phyloP scores from a whole-genome alignment of 1,284 basidiomycete genomes.

The Cryptococcus deneoformans region DNA sequence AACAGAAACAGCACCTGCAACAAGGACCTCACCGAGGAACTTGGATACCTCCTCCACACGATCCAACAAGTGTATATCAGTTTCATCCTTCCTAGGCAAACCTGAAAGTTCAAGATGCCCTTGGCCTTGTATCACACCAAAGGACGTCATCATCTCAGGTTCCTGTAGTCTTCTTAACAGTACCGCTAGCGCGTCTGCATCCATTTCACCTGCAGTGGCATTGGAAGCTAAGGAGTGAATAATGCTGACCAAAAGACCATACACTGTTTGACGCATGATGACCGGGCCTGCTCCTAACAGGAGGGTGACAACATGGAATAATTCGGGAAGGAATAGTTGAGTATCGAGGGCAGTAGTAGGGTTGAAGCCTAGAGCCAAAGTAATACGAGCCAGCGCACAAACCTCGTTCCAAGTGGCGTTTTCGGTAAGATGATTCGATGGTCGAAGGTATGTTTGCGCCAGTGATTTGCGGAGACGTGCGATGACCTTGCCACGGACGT shows the following conservation, averaged over 20 bases:
- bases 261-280: slow-evolving; percentile 71
- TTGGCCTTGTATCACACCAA: slow-evolving; percentile 59
- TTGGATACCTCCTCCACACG: slow-evolving; percentile 64
- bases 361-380: slow-evolving; percentile 67
- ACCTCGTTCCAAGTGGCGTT: slow-evolving; percentile 82
- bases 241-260: slow-evolving; percentile 75
- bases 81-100: slow-evolving; percentile 42
- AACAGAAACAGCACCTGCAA: slow-evolving; percentile 62
- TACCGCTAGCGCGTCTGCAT: slow-evolving; percentile 36
- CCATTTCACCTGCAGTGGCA: slow-evolving; percentile 33
- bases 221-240: slow-evolving; percentile 61
- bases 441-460: slow-evolving; percentile 65
- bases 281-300: slow-evolving; percentile 70
- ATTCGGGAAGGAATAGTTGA: slow-evolving; percentile 77
- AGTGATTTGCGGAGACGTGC: slow-evolving; percentile 76
- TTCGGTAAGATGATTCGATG: slow-evolving; percentile 61
- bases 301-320: slow-evolving; percentile 71
- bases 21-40: slow-evolving; percentile 64
- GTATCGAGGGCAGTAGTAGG: slow-evolving; percentile 62
- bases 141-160: slow-evolving; percentile 62
- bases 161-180: slow-evolving; percentile 63
- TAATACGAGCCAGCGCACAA: slow-evolving; percentile 69
- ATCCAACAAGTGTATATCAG: slow-evolving; percentile 63
- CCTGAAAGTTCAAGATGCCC: slow-evolving; percentile 23
- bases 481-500: slow-evolving; percentile 71